phyloP scores from a whole-genome alignment of 768 basidiomycete genomes.

The Gyrodon lividus region DNA sequence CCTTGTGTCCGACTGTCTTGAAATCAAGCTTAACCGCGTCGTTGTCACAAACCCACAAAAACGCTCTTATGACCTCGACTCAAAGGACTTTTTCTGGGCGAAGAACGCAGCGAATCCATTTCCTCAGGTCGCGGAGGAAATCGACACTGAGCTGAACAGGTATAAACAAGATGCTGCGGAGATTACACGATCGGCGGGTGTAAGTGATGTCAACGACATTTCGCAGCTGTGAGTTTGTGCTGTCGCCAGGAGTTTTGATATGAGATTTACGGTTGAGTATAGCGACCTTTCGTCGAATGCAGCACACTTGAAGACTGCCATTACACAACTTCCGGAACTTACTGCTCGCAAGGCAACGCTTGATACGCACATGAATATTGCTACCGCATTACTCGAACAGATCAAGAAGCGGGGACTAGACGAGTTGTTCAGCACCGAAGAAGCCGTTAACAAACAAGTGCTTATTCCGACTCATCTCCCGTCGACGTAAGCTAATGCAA shows the following conservation, averaged over 20 bases:
- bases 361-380: conserved; percentile 99
- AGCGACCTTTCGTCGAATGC: conserved; percentile 93
- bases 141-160: conserved; percentile 86
- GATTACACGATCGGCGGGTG: conserved; percentile 92
- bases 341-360: conserved; percentile 95
- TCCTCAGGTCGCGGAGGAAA: conserved; percentile 98
- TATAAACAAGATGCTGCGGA: conserved; percentile 97
- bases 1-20: conserved; percentile 93
- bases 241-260: background rate
- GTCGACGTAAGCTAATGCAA: background rate
- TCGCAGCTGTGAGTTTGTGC: conserved; percentile 73
- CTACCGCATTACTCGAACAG: conserved; percentile 89
- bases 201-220: conserved; percentile 94
- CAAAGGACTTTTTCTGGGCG: conserved; percentile 99
- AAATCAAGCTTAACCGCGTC: conserved; percentile 95
- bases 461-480: background rate
- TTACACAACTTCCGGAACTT: conserved; percentile 93
- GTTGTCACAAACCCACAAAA: conserved; percentile 75
- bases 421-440: conserved; percentile 96
- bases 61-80: conserved; percentile 90
- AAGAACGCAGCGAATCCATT: conserved; percentile 96
- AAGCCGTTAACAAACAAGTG: conserved; percentile 84
- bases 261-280: conserved; percentile 8
- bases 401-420: conserved; percentile 95
- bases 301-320: conserved; percentile 91